Evolutionary conservation across 2,329 filamentous ascomycete species (phyloP).

Genomic region (Neophaeococcomyces aloes): DNA sequence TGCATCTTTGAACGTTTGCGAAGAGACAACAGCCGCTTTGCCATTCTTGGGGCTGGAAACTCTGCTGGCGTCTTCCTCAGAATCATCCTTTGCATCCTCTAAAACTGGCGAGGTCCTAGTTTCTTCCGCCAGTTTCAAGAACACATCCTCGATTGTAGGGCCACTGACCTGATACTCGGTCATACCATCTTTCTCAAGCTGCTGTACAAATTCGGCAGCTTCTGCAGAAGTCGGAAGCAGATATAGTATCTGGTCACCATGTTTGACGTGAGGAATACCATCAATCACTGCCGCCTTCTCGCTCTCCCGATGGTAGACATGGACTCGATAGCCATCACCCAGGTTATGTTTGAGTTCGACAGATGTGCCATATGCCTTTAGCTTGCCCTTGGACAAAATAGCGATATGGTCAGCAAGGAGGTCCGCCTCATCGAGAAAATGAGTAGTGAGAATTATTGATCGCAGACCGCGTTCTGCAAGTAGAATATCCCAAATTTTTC

Average conservation of each 20-base stretch:
- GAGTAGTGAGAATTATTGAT: conserved; percentile 80
- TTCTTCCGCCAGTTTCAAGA: conserved; percentile 75
- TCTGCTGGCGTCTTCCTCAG: conserved; percentile 15
- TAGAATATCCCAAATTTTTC: conserved; percentile 92
- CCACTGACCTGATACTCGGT: conserved; percentile 75
- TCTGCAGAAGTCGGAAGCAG: conserved; percentile 57
- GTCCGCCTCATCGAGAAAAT: conserved; percentile 90
- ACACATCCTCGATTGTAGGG: conserved; percentile 87
- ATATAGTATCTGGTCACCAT: conserved; percentile 64
- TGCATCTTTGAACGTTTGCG: conserved; percentile 7
- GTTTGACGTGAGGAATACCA: conserved; percentile 46
- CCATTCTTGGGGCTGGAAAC: conserved; percentile 2
- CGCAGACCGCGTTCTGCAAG: conserved; percentile 69
- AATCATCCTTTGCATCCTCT: not conserved
- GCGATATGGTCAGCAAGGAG: conserved; percentile 80
- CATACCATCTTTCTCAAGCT: conserved; percentile 56
- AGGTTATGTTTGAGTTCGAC: conserved; percentile 73
- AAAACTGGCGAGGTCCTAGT: conserved; percentile 33
- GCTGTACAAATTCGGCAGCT: conserved; percentile 60
- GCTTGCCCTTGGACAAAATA: conserved; percentile 71
- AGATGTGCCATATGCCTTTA: conserved; percentile 73
- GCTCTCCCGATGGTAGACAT: conserved; percentile 53
- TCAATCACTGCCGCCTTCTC: conserved; percentile 36
- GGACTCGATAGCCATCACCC: conserved; percentile 75
- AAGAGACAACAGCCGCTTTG: conserved; percentile 9